A percentile compares a stretch with the other conserved stretches of the same genome.
phyloP scores from a whole-genome alignment of 129 eudicot species.

The Solidago caesia region DNA sequence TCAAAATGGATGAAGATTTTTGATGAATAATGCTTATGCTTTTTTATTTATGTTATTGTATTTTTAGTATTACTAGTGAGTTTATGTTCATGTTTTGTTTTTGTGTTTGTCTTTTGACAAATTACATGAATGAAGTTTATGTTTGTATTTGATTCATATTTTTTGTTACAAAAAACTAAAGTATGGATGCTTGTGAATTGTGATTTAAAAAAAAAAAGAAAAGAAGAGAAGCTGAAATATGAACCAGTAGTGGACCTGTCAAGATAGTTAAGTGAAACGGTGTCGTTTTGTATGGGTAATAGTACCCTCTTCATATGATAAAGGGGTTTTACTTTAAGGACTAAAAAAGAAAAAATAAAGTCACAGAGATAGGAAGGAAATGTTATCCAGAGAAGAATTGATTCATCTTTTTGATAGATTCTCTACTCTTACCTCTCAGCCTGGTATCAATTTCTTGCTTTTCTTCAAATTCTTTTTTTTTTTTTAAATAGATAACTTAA shows the following conservation, averaged over 20 bases:
- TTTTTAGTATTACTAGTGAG: neutral
- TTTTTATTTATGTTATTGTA: neutral
- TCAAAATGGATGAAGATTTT: constrained; percentile 40
- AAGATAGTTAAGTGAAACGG: constrained; percentile 18
- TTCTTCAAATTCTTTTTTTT: neutral
- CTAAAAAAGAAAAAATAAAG: too few species aligned
- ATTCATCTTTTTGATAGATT: constrained; percentile 75
- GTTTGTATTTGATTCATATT: neutral
- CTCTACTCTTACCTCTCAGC: constrained; percentile 57
- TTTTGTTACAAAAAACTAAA: too few species aligned
- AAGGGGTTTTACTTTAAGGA: neutral
- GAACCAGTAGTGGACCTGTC: constrained; percentile 8
- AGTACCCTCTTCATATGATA: neutral
- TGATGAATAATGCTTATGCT: constrained; percentile 1
- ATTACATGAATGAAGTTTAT: neutral
- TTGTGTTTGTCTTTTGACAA: neutral
- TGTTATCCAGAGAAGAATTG: constrained; percentile 70
- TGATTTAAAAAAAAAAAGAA: too few species aligned
- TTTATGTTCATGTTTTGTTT: neutral
- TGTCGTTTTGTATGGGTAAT: constrained; percentile 22
- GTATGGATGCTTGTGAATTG: too few species aligned
- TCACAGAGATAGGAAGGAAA: constrained; percentile 34
- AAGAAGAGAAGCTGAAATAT: too few species aligned
- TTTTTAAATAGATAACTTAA: neutral
- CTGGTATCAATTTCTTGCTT: constrained; percentile 36